Conservation (phyloP, 1,284 basidiomycete species). For the Gomphus sp. region DNA sequence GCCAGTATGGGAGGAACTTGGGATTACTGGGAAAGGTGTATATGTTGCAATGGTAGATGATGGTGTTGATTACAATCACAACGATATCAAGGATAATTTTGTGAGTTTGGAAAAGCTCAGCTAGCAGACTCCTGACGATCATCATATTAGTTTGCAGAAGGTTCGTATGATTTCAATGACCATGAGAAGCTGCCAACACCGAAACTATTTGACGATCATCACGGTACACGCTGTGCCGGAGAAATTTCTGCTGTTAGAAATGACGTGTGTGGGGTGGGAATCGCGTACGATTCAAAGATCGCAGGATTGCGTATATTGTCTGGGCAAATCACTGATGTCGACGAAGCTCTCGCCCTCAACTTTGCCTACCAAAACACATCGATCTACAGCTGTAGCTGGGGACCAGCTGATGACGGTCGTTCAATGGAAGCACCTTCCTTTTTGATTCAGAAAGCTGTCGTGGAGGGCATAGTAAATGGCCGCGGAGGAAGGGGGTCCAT, state of each 20-base stretch:
- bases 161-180: slow-evolving; percentile 97
- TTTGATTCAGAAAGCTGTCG: slow-evolving; percentile 88
- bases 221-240: slow-evolving; percentile 96
- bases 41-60: slow-evolving; percentile 93
- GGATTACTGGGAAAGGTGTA: slow-evolving; percentile 80
- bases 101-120: slow-evolving; percentile 40
- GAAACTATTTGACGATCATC: slow-evolving; percentile 85
- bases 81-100: slow-evolving; percentile 87
- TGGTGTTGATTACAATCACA: slow-evolving; percentile 85
- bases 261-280: slow-evolving; percentile 90
- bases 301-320: slow-evolving; percentile 95
- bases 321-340: slow-evolving; percentile 94
- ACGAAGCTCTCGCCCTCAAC: slow-evolving; percentile 95
- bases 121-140: not conserved
- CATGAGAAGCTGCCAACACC: slow-evolving; percentile 85
- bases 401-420: slow-evolving; percentile 90
- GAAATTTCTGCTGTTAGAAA: slow-evolving; percentile 98
- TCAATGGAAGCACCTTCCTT: slow-evolving; percentile 94
- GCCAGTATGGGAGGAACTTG: slow-evolving; percentile 72
- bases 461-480: slow-evolving; percentile 92
- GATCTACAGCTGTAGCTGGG: slow-evolving; percentile 97
- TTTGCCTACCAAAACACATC: slow-evolving; percentile 89
- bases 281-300: slow-evolving; percentile 87
- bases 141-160: slow-evolving; percentile 61
- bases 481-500: slow-evolving; percentile 86